A percentile compares a stretch with the other conserved stretches of the same genome.
These are phyloP conservation scores for Wallemia mellicola DNA, from an alignment of 1,284 basidiomycete species.

Conservation along the genomic window DNA sequence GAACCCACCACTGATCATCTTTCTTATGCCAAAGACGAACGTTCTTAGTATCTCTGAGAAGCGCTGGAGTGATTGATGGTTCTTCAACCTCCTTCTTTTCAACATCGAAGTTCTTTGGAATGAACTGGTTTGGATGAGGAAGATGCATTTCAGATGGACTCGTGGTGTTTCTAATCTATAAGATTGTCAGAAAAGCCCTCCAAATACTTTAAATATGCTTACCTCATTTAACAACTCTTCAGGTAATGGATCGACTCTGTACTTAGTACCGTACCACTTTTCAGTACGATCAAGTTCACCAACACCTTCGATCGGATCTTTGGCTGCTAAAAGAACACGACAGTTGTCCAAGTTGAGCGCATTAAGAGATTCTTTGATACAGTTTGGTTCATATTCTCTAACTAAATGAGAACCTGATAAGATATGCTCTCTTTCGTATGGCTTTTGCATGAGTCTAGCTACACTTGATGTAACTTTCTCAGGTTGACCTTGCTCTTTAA, in stretches of 20 bases:
- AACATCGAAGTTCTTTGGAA: conserved; percentile 60
- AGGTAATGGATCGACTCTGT: conserved; percentile 35
- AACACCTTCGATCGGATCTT: conserved; percentile 21
- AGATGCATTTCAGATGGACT: conserved; percentile 34
- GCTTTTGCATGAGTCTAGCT: conserved; percentile 43
- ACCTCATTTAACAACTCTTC: conserved; percentile 34
- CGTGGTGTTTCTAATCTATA: conserved; percentile 32
- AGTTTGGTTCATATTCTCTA: conserved; percentile 43
- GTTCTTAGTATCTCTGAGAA: conserved; percentile 37
- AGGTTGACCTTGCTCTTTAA: conserved; percentile 54
- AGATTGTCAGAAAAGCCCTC: too few species aligned
- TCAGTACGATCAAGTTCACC: conserved; percentile 38
- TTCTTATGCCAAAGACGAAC: conserved; percentile 79
- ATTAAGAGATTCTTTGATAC: conserved; percentile 34
- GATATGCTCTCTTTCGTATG: conserved; percentile 46
- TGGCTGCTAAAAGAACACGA: conserved; percentile 45
- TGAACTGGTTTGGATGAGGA: conserved; percentile 64
- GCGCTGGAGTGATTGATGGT: conserved; percentile 40
- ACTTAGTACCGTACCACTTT: conserved; percentile 55
- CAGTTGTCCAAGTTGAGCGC: conserved; percentile 29
- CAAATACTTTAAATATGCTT: too few species aligned
- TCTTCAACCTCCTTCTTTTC: conserved; percentile 33
- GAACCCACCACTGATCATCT: conserved; percentile 81
- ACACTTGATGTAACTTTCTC: conserved; percentile 54
- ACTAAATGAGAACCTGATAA: conserved; percentile 42